Evolutionary conservation across 768 basidiomycete genomes (phyloP).

Genomic region (Amanita polypyramis): DNA sequence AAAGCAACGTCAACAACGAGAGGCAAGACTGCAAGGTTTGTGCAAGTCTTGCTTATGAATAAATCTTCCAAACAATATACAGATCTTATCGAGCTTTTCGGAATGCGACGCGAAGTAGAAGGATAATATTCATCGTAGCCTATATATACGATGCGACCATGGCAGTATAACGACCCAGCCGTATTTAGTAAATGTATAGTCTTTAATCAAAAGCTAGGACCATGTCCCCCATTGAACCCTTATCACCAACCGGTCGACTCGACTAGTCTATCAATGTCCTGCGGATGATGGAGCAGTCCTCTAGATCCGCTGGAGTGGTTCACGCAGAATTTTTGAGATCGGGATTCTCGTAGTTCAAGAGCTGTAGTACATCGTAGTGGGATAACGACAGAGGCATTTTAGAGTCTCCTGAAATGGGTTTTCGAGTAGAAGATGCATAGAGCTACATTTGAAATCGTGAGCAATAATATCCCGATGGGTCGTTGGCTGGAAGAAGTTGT

Average conservation of each 20-base stretch:
- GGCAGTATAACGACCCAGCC: not conserved
- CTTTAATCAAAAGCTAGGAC: slow-evolving; percentile 14
- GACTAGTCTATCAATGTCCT: slow-evolving; percentile 22
- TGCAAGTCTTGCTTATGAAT: not conserved
- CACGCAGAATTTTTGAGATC: too few species aligned
- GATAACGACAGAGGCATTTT: slow-evolving; percentile 33
- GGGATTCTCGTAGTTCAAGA: slow-evolving; percentile 12
- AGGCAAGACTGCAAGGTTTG: slow-evolving; percentile 73
- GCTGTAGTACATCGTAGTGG: slow-evolving; percentile 29
- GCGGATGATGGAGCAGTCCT: slow-evolving; percentile 25
- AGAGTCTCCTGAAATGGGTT: slow-evolving; percentile 25
- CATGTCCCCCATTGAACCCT: slow-evolving; percentile 18
- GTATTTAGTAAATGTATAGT: not conserved
- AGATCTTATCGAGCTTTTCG: slow-evolving; percentile 51
- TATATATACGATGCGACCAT: not conserved
- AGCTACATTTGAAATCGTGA: slow-evolving; percentile 28
- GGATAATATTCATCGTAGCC: not conserved
- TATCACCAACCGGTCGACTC: slow-evolving; percentile 25
- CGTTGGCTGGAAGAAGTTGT: slow-evolving; percentile 33
- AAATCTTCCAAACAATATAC: not conserved
- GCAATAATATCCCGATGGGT: slow-evolving; percentile 33
- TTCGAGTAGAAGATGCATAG: slow-evolving; percentile 34
- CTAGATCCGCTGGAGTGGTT: slow-evolving; percentile 24
- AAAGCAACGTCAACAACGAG: slow-evolving; percentile 63
- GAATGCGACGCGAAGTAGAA: slow-evolving; percentile 12